Conservation (phyloP, 2,329 filamentous ascomycete species). For the Fusarium sp. region DNA sequence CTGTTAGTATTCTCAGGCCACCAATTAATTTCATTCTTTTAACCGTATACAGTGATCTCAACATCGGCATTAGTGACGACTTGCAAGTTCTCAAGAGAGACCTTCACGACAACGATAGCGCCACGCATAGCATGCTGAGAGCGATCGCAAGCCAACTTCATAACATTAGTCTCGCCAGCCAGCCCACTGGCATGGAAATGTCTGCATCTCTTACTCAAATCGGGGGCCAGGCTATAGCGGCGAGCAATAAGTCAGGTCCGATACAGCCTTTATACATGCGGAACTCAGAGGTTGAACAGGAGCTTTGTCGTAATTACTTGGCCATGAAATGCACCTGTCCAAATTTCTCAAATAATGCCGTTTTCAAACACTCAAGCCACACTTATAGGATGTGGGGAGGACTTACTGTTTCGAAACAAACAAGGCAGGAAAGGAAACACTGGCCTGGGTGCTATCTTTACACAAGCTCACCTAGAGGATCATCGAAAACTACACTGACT, state of each 20-base stretch:
- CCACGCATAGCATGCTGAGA: background rate
- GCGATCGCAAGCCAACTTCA: background rate
- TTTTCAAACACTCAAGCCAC: background rate
- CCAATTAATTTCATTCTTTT: rapidly evolving
- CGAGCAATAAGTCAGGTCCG: too few relatives aligned
- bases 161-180: rapidly evolving
- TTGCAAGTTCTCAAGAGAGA: background rate
- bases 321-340: background rate
- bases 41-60: background rate
- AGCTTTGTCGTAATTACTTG: background rate
- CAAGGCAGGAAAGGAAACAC: background rate
- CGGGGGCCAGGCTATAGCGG: too few relatives aligned
- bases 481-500: background rate
- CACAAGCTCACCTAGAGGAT: rapidly evolving
- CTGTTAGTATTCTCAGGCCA: background rate
- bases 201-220: background rate
- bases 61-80: background rate
- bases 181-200: rapidly evolving
- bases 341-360: too few relatives aligned
- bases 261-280: background rate
- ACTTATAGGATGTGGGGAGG: background rate
- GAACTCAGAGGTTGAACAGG: background rate
- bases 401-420: background rate
- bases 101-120: background rate
- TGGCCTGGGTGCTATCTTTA: background rate